phyloP scores from a whole-genome alignment of 2,329 filamentous ascomycete genomes.

The Sclerotinia minor region DNA sequence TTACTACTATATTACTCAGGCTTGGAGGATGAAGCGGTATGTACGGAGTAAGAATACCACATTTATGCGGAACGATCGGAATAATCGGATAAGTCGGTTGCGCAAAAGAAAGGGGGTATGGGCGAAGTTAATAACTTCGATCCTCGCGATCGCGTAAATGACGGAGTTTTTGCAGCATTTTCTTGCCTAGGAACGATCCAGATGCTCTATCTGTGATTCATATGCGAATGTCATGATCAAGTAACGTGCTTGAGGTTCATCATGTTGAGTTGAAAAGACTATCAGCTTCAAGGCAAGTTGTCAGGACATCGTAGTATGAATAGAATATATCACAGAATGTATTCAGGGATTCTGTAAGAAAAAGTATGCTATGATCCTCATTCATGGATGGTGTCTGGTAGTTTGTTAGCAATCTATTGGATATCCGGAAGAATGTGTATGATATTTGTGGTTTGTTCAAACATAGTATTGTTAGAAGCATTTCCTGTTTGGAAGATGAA shows the following conservation, averaged over 20 bases:
- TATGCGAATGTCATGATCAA: too few relatives aligned
- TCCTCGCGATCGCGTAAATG: background rate
- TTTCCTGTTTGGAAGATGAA: background rate
- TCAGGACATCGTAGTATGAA: background rate
- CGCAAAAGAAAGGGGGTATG: background rate
- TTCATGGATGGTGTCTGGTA: background rate
- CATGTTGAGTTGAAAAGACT: background rate
- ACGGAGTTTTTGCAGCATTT: background rate
- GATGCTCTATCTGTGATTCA: too few relatives aligned
- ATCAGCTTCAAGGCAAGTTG: background rate
- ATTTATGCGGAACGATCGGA: background rate
- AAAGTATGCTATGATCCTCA: too few relatives aligned
- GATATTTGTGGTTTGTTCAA: background rate
- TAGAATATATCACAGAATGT: too few relatives aligned
- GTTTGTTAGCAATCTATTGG: background rate
- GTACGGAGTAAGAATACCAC: too few relatives aligned
- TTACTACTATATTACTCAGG: background rate
- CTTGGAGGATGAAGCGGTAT: background rate
- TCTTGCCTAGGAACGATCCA: background rate
- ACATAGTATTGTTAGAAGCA: background rate
- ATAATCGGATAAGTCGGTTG: background rate
- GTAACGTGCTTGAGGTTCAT: background rate
- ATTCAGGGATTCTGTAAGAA: too few relatives aligned
- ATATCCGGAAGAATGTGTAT: background rate
- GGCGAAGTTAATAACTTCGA: background rate